Evolutionary conservation across 2,329 filamentous ascomycete species (phyloP).

Genomic region (Phialophora macrospora): DNA sequence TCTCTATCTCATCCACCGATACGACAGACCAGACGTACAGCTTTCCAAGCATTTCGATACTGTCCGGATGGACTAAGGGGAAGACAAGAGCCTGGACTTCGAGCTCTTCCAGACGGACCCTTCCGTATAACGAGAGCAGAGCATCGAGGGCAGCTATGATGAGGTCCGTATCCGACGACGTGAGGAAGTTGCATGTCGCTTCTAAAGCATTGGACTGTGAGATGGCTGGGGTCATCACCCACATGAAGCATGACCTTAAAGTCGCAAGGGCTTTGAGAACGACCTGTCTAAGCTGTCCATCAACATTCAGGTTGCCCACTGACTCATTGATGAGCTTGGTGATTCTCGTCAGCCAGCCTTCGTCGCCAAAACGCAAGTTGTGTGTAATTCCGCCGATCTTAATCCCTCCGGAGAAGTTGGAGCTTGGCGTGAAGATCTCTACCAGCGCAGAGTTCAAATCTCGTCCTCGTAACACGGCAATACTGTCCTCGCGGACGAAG

Average conservation of each 20-base stretch:
- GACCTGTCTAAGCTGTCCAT: constrained; percentile 64
- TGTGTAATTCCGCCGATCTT: constrained; percentile 70
- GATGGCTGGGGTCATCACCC: constrained; percentile 85
- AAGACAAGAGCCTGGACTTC: constrained; percentile 79
- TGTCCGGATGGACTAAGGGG: constrained; percentile 75
- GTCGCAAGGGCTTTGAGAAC: constrained; percentile 77
- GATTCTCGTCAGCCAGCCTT: constrained; percentile 85
- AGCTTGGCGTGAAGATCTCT: constrained; percentile 85
- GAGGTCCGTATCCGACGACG: constrained; percentile 70
- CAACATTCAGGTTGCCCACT: constrained; percentile 68
- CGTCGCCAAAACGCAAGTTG: constrained; percentile 74
- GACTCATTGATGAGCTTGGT: constrained; percentile 75
- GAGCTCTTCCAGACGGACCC: constrained; percentile 73
- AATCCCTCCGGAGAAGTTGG: constrained; percentile 74
- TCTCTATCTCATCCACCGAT: constrained; percentile 80
- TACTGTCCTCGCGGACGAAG: constrained; percentile 86
- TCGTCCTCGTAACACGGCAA: constrained; percentile 80
- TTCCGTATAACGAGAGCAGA: constrained; percentile 79
- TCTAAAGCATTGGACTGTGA: constrained; percentile 71
- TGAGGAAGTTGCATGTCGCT: constrained; percentile 72
- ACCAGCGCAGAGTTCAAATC: constrained; percentile 87
- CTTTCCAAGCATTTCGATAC: constrained; percentile 71
- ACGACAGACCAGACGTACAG: constrained; percentile 81
- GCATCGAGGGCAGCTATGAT: constrained; percentile 82
- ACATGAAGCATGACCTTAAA: constrained; percentile 78